phyloP scores from a whole-genome alignment of 148 eudicot genomes.

The Bassia scoparia region DNA sequence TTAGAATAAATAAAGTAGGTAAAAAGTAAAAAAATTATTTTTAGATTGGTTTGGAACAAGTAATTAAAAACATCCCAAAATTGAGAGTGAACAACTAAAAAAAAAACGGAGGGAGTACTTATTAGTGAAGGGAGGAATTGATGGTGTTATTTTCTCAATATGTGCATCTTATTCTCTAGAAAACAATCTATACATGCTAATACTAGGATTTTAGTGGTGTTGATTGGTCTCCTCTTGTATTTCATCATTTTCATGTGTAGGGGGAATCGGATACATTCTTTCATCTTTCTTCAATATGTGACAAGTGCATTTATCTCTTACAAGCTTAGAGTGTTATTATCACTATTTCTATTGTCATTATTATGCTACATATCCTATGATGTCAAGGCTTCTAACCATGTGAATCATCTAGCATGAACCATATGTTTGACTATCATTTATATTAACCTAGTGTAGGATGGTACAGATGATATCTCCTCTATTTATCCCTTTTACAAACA shows the following conservation, averaged over 20 bases:
- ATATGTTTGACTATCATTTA: neutral
- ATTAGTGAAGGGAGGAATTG: neutral
- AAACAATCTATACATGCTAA: neutral
- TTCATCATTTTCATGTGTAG: neutral
- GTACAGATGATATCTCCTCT: neutral
- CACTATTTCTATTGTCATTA: neutral
- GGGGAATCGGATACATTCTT: neutral
- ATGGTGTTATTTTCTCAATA: neutral
- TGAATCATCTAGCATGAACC: neutral
- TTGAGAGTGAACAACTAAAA: no score
- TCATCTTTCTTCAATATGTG: neutral
- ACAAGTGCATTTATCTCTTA: neutral
- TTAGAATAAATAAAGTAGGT: no score
- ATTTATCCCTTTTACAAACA: neutral
- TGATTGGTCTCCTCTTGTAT: neutral
- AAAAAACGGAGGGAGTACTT: no score
- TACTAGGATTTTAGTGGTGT: neutral
- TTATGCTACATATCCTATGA: neutral
- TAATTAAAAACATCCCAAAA: no score
- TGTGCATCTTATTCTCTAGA: neutral
- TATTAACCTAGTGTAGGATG: neutral
- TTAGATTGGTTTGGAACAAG: no score
- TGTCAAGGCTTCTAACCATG: neutral
- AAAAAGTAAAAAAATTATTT: no score
- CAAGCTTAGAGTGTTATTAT: neutral